Conservation (phyloP, 2,329 filamentous ascomycete genomes). For the Diaporthe citri region DNA sequence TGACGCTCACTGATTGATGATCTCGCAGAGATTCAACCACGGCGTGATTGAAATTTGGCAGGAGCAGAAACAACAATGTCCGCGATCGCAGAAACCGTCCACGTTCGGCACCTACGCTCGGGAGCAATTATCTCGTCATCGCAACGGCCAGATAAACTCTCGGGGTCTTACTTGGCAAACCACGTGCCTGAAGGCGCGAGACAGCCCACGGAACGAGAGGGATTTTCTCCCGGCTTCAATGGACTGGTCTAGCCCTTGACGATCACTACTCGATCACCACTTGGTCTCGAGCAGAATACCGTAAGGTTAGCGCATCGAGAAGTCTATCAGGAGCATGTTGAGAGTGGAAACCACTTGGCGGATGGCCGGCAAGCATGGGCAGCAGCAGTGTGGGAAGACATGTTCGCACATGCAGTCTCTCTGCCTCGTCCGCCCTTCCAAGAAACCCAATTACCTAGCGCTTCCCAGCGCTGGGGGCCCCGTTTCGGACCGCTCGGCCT, state of each 20-base stretch:
- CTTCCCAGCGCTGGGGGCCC: slow-evolving; percentile 26
- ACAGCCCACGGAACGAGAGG: background rate
- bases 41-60: background rate
- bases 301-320: slow-evolving; percentile 7
- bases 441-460: slow-evolving; percentile 25
- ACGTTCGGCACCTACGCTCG: background rate
- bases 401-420: background rate
- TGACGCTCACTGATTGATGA: background rate
- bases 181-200: slow-evolving; percentile 9
- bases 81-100: background rate
- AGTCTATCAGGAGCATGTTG: background rate
- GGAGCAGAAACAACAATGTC: background rate
- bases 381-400: background rate
- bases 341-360: background rate
- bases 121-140: background rate
- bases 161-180: slow-evolving; percentile 2
- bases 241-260: slow-evolving; percentile 16
- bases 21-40: background rate
- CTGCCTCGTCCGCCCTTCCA: slow-evolving; percentile 17
- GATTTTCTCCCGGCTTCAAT: background rate
- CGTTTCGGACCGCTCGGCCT: slow-evolving; percentile 31
- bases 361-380: background rate
- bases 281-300: background rate
- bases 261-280: background rate
- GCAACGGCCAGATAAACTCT: slow-evolving; percentile 12